A percentile compares a stretch with the other conserved stretches of the same genome.
Evolutionary conservation across 2,329 filamentous ascomycete species (phyloP).

Genomic region (Bipolaris bicolor): DNA sequence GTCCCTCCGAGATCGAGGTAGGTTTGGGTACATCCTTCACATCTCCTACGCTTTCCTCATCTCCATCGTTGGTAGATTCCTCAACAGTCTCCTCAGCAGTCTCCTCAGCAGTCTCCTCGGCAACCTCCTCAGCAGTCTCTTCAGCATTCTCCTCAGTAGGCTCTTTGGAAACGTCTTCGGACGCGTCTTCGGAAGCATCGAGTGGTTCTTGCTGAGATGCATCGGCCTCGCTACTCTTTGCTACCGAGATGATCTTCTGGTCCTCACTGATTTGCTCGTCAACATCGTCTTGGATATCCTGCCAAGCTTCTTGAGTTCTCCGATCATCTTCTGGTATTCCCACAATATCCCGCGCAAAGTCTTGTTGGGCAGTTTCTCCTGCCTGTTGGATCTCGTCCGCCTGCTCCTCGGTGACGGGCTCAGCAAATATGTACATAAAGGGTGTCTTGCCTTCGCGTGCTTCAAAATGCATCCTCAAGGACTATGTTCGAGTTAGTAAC

Average conservation of each 20-base stretch:
- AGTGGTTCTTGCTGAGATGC: slow-evolving; percentile 2
- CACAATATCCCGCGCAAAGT: slow-evolving; percentile 69
- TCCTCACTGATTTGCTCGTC: slow-evolving; percentile 43
- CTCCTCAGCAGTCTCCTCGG: not conserved
- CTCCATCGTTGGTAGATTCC: not conserved
- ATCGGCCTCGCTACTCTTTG: slow-evolving; percentile 23
- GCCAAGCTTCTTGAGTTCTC: slow-evolving; percentile 40
- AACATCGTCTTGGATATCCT: slow-evolving; percentile 40
- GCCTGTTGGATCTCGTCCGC: slow-evolving; percentile 76
- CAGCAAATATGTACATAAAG: slow-evolving; percentile 88
- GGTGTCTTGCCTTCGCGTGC: slow-evolving; percentile 66
- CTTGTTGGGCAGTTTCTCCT: slow-evolving; percentile 68
- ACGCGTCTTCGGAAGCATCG: not conserved
- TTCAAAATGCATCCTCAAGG: slow-evolving; percentile 82
- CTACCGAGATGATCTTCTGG: slow-evolving; percentile 7
- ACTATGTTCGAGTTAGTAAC: slow-evolving; percentile 48
- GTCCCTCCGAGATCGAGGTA: slow-evolving; percentile 18
- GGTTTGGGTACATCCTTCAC: not conserved
- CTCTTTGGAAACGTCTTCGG: slow-evolving; percentile 1
- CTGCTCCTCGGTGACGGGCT: slow-evolving; percentile 76
- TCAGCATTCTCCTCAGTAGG: not conserved
- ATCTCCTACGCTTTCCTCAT: not conserved
- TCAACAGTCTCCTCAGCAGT: not conserved
- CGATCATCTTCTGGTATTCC: slow-evolving; percentile 45
- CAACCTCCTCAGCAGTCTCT: not conserved